These are phyloP conservation scores for Alternaria longipes DNA, from an alignment of 2,329 filamentous ascomycete species.

Conservation along the genomic window DNA sequence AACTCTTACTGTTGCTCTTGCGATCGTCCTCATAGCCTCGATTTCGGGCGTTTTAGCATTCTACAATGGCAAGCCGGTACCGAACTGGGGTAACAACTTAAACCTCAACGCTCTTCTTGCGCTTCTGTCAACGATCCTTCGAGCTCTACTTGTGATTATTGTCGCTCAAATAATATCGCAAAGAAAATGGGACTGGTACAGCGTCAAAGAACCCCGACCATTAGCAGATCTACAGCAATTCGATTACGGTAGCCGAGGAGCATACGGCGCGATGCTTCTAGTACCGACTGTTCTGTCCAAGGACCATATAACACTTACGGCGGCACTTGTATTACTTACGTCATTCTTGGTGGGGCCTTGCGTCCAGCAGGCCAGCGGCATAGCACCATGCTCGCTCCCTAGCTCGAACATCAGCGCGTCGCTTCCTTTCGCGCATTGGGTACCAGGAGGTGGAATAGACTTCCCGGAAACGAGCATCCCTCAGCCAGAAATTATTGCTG, in stretches of 20 bases:
- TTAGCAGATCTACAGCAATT: background rate
- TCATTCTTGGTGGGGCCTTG: background rate
- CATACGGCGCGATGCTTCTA: background rate
- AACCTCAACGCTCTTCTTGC: constrained; percentile 9
- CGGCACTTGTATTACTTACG: background rate
- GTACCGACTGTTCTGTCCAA: background rate
- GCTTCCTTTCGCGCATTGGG: background rate
- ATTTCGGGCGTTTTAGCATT: background rate
- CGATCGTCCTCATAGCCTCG: background rate
- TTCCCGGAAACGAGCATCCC: background rate
- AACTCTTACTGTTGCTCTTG: background rate
- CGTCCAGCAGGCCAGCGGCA: background rate
- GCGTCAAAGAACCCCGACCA: background rate
- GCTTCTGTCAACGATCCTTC: background rate
- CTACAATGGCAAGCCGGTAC: constrained; percentile 1
- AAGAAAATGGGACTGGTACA: constrained; percentile 1
- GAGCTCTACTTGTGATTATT: background rate
- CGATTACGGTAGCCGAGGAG: background rate
- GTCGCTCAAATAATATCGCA: background rate
- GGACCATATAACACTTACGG: background rate
- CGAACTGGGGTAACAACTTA: background rate
- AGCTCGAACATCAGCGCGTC: background rate
- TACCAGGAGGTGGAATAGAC: background rate
- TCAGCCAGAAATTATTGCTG: background rate
- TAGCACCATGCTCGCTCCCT: background rate